These are phyloP conservation scores for Prototheca stagnorum DNA, from an alignment of 163 green algal genomes.

Conservation along the genomic window DNA sequence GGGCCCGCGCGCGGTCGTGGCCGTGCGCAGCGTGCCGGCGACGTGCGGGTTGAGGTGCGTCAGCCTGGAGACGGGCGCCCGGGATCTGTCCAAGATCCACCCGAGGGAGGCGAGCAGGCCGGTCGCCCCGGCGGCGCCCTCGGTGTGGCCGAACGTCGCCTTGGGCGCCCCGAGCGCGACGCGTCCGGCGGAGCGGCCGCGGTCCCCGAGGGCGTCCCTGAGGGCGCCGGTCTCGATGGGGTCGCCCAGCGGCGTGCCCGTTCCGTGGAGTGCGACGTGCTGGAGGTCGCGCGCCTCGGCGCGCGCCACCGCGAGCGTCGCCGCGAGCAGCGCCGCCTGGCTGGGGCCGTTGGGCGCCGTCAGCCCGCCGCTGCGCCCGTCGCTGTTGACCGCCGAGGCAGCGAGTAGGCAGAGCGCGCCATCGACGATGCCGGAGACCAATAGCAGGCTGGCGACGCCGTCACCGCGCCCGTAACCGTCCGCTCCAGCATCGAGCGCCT, in stretches of 20 bases:
- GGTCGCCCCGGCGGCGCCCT: constrained; percentile 15
- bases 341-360: constrained; percentile 37
- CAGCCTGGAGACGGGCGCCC: constrained; percentile 22
- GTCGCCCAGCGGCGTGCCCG: too few relatives aligned
- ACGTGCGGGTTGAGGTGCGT: constrained; percentile 22
- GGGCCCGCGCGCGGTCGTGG: background rate
- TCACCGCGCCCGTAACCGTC: constrained; percentile 21
- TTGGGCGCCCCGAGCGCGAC: constrained; percentile 25
- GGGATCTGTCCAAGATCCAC: background rate
- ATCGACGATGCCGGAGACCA: too few relatives aligned
- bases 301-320: constrained; percentile 22
- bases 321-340: constrained; percentile 41
- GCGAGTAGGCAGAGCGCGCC: too few relatives aligned
- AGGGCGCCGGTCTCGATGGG: constrained; percentile 37
- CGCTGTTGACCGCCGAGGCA: constrained; percentile 55
- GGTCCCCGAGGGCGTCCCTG: background rate
- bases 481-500: constrained; percentile 27
- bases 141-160: constrained; percentile 26
- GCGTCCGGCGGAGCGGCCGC: constrained; percentile 1
- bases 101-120: constrained; percentile 4
- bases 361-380: constrained; percentile 48
- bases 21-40: background rate
- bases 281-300: constrained; percentile 1
- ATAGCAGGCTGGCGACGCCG: constrained; percentile 7
- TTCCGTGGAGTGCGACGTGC: constrained; percentile 33